Evolutionary conservation across 768 basidiomycete genomes (phyloP).

Genomic region (Daedalea quercina): DNA sequence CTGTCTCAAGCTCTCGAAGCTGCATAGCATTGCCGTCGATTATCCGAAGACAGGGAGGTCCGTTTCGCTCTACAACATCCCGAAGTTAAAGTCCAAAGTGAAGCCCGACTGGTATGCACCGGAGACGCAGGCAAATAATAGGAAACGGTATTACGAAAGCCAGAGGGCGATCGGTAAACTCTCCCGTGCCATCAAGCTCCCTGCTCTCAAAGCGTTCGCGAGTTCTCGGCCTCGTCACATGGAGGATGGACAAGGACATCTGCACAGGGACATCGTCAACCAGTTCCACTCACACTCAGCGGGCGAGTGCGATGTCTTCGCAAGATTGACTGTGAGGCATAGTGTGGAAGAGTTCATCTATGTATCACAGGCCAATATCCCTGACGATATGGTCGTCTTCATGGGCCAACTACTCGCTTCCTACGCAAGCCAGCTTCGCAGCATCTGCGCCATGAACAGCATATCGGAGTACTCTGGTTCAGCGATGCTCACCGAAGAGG

Average conservation of each 20-base stretch:
- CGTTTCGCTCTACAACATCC: conserved; percentile 29
- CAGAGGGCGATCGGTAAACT: conserved; percentile 50
- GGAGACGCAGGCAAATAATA: conserved; percentile 36
- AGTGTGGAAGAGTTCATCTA: conserved; percentile 19
- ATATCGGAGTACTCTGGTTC: conserved; percentile 34
- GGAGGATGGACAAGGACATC: conserved; percentile 12
- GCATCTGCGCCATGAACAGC: conserved; percentile 40
- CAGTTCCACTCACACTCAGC: conserved; percentile 4
- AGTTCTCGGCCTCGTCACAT: conserved; percentile 14
- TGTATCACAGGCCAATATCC: not conserved
- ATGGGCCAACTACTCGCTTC: conserved; percentile 19
- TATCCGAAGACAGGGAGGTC: conserved; percentile 48
- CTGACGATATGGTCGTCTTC: conserved; percentile 1
- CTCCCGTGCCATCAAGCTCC: conserved; percentile 57
- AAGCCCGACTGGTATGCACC: conserved; percentile 65
- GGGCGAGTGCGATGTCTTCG: conserved; percentile 3
- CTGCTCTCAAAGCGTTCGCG: conserved; percentile 20
- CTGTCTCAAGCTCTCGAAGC: conserved; percentile 44
- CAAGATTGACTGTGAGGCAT: conserved; percentile 9
- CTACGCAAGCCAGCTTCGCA: conserved; percentile 42
- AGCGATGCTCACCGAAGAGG: conserved; percentile 50
- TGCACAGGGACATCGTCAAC: conserved; percentile 25
- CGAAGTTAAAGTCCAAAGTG: conserved; percentile 28
- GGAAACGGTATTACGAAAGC: conserved; percentile 32
- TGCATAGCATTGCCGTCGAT: conserved; percentile 63